Base-by-base conservation (phyloP, 441 rosid species). In the Pelargonium citronellum region DNA sequence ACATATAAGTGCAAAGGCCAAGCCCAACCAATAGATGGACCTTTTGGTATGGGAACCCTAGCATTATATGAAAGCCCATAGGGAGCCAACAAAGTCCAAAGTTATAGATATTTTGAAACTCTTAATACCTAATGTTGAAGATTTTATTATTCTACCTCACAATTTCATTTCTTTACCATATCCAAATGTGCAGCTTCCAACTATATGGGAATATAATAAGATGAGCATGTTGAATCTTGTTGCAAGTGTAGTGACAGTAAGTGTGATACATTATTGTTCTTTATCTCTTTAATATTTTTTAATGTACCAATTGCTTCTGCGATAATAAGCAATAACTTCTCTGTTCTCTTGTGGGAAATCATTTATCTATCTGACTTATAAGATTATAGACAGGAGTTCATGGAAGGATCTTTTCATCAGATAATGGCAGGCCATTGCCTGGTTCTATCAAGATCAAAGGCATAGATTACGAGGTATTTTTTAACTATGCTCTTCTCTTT, bases 181-280 rank as follows among this genome's bases (percentile, higher is more conserved):
- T 73, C 43, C 66, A 69, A 69, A 12, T 72, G 15, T 83, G 61
- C 86, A 94, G 97, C 89, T 94, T 83, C 88, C 89, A 62, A 89
- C 85, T 1, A 79, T 94, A 71, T 94, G 96, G 95, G 91, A 90
- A 67, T 83, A 90, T 84, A 94, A 94, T 82, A 87, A 80, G 82
- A 85, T 80, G 88, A 91, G 99, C 86, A 82, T 94, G 88, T 87
- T 94, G 67, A 91, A 91, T 85, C 96, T 94, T 68, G 89, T 81
- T 76, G 92, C 97, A 20, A 90, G 87, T 74, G 69, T 91, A 67
- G 89, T 83, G 69, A 89, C 89, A 94, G 97, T 91, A 85, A 16
- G 64, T 72, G 51, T 46, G 22, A 15, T 66, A 61, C 71, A 24
- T 12, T 41, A 16, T 58, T 67, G 41, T n/a, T 57, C 7, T 41